A percentile compares a stretch with the other conserved stretches of the same genome.
Evolutionary conservation across 768 basidiomycete genomes (phyloP).

Genomic region (Leccinellum rugosiceps): DNA sequence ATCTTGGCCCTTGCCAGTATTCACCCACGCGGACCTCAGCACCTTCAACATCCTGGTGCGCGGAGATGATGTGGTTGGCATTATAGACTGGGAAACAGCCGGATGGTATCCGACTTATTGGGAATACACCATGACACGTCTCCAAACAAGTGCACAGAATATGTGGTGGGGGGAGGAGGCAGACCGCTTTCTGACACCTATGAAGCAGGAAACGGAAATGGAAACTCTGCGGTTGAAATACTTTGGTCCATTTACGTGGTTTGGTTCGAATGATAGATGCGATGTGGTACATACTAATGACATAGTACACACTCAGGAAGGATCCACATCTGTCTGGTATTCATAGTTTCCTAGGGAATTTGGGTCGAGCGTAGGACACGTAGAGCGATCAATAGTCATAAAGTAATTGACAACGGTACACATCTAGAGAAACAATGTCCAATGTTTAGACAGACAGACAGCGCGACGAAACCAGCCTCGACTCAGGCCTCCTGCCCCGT

Average conservation of each 20-base stretch:
- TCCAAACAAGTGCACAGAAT: too few species aligned
- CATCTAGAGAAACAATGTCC: background rate
- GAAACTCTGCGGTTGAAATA: background rate
- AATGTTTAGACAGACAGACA: background rate
- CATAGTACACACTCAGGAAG: too few species aligned
- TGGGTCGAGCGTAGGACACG: background rate
- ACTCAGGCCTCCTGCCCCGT: conserved; percentile 53
- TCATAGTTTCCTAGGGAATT: background rate
- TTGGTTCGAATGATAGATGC: too few species aligned
- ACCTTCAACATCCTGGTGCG: background rate
- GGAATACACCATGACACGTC: background rate
- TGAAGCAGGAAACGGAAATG: too few species aligned
- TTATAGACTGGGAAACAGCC: background rate
- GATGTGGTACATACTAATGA: too few species aligned
- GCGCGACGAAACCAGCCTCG: background rate
- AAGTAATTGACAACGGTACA: conserved; percentile 11
- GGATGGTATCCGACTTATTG: conserved; percentile 3
- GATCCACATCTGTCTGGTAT: background rate
- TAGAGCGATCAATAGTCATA: conserved; percentile 19
- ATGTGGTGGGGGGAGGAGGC: too few species aligned
- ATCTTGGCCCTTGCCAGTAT: background rate
- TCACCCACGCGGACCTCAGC: background rate
- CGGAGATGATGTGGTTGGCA: background rate
- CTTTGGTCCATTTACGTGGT: background rate
- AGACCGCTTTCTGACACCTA: too few species aligned